These are phyloP conservation scores for Tagetes patula DNA, from an alignment of 129 eudicot species.

Conservation along the genomic window DNA sequence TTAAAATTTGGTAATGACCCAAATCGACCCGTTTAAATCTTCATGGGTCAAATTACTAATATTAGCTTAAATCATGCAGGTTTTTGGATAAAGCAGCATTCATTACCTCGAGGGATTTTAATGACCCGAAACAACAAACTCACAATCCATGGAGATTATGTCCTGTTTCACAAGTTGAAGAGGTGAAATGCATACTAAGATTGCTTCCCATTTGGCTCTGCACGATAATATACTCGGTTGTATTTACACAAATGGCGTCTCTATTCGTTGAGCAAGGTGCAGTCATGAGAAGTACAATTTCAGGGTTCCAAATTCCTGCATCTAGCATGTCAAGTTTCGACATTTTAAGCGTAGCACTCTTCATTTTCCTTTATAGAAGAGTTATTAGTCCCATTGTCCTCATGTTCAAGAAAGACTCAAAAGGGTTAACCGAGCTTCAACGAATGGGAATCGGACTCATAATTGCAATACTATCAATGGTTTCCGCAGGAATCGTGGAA, in stretches of 20 bases:
- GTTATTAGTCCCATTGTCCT: slow-evolving; percentile 62
- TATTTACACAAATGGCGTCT: slow-evolving; percentile 94
- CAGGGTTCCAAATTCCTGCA: slow-evolving; percentile 75
- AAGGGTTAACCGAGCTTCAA: slow-evolving; percentile 88
- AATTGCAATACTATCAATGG: slow-evolving; percentile 82
- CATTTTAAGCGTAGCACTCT: slow-evolving; percentile 78
- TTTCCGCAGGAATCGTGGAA: slow-evolving; percentile 86
- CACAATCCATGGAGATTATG: slow-evolving; percentile 73
- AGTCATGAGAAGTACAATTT: slow-evolving; percentile 69
- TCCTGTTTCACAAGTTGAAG: slow-evolving; percentile 86
- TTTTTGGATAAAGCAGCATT: slow-evolving; percentile 88
- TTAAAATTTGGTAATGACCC: background rate
- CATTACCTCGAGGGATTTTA: slow-evolving; percentile 59
- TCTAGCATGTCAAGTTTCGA: slow-evolving; percentile 97
- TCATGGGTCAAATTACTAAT: slow-evolving; percentile 7
- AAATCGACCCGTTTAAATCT: background rate
- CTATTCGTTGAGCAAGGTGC: slow-evolving; percentile 96
- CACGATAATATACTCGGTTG: slow-evolving; percentile 87
- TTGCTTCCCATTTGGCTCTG: slow-evolving; percentile 93
- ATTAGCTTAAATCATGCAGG: slow-evolving; percentile 34
- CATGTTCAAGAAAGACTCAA: slow-evolving; percentile 40
- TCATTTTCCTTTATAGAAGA: slow-evolving; percentile 73
- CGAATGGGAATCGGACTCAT: slow-evolving; percentile 93
- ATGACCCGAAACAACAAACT: slow-evolving; percentile 34
- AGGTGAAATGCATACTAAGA: slow-evolving; percentile 86